Conservation (phyloP, 768 basidiomycete genomes). For the Phlebiopsis flavidoalba region DNA sequence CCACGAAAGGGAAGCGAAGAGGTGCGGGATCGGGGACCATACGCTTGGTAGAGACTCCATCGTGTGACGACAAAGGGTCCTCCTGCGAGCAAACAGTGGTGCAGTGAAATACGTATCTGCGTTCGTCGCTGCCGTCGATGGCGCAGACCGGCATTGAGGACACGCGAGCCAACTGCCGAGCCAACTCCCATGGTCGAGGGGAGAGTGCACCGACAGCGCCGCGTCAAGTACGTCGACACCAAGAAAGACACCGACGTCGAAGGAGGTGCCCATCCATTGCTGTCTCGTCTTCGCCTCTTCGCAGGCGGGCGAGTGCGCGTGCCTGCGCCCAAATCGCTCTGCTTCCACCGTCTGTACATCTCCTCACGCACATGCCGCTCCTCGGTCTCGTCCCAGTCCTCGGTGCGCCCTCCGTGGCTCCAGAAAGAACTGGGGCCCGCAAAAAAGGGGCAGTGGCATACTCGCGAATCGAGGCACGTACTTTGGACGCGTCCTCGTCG, state of each 20-base stretch:
- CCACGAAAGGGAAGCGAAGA: neutral
- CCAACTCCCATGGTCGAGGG: neutral
- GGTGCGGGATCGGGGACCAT: neutral
- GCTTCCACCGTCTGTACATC: conserved; percentile 55
- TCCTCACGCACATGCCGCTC: conserved; percentile 49
- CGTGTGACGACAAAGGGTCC: neutral
- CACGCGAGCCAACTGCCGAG: neutral
- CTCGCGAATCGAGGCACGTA: conserved; percentile 46
- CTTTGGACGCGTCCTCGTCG: conserved; percentile 33
- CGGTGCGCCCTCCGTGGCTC: conserved; percentile 53
- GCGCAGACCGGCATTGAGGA: conserved; percentile 1
- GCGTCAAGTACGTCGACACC: conserved; percentile 58
- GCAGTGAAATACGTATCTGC: conserved; percentile 28
- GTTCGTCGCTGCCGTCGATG: conserved; percentile 10
- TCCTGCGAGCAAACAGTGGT: conserved; percentile 9
- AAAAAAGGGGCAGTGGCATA: no score
- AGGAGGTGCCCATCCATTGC: conserved; percentile 69
- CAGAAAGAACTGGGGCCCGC: conserved; percentile 61
- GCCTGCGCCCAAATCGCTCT: conserved; percentile 59
- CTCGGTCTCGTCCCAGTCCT: conserved; percentile 61
- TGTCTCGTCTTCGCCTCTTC: conserved; percentile 26
- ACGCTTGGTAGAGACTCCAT: neutral
- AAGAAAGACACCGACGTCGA: conserved; percentile 73
- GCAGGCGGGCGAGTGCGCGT: conserved; percentile 26
- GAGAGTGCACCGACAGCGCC: conserved; percentile 12